Percentiles rank a stretch among this genome's conserved stretches.
These are phyloP conservation scores for Plasmopara muralis DNA, from an alignment of 352 stramenopile species.

Conservation along the genomic window DNA sequence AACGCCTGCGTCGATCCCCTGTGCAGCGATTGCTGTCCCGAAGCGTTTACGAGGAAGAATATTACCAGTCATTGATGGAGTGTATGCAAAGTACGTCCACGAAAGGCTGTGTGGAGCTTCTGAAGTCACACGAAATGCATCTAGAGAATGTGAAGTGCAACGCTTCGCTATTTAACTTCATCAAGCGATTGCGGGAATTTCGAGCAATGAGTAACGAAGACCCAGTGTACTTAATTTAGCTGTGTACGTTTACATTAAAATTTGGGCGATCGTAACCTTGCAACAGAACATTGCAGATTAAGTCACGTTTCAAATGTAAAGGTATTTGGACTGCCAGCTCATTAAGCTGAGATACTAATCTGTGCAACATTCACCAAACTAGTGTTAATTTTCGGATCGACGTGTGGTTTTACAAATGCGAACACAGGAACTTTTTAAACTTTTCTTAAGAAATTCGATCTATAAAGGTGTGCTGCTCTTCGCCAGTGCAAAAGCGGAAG, in stretches of 20 bases:
- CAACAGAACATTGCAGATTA: slow-evolving; percentile 14
- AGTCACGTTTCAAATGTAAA: slow-evolving; percentile 28
- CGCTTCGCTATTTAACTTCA: slow-evolving; percentile 37
- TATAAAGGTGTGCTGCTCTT: no score
- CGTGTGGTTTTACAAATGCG: no score
- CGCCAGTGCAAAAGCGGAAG: no score
- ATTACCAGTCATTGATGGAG: slow-evolving; percentile 61
- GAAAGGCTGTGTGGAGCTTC: slow-evolving; percentile 53
- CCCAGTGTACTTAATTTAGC: slow-evolving; percentile 23
- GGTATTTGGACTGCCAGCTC: slow-evolving; percentile 1
- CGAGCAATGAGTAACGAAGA: slow-evolving; percentile 38
- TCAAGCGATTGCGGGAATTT: slow-evolving; percentile 39
- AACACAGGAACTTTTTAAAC: no score
- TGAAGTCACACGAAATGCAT: slow-evolving; percentile 60
- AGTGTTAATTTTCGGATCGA: no score
- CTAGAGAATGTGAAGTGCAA: slow-evolving; percentile 46
- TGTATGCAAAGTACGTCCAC: slow-evolving; percentile 50
- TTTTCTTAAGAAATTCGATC: no score
- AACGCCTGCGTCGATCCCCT: slow-evolving; percentile 45
- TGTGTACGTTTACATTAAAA: slow-evolving; percentile 1
- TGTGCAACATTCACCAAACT: no score
- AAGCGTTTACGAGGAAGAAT: slow-evolving; percentile 70
- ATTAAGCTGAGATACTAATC: not conserved
- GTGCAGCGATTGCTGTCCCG: slow-evolving; percentile 70
- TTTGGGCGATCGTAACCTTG: slow-evolving; percentile 33